Base-by-base conservation (phyloP, 2,329 filamentous ascomycete species). In the Neophaeococcomyces aloes region DNA sequence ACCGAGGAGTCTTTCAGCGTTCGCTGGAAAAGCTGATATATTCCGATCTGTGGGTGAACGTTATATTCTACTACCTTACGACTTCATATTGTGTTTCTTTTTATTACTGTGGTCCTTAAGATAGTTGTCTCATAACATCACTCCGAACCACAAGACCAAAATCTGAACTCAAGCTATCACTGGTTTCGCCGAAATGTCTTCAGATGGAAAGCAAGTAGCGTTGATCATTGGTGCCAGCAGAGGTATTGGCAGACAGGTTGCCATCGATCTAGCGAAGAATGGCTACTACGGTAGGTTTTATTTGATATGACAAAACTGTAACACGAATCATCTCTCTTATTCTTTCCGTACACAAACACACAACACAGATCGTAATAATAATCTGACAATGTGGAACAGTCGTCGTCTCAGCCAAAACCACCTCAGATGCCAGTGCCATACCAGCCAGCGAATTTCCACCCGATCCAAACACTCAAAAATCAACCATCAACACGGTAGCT, bases 211-310 rank as follows among this genome's bases (percentile, higher is more conserved):
- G n/a, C 2, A 69, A 49, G 81, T 87, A 5, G 83, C 81, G 15
- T 69, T 88, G 15, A 68, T 89, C 3, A 72, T 88, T 15, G 84
- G 84, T 30, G 83, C 82, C 2, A 88, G 83, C 0, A 69, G 86
- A 48, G 86, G 86, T 29, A 89, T 93, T 50, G 86, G 86, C 35
- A 71, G 84, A 31, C 85, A 91, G 60, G 70, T 91, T 30, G 84
- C 86, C 44, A 73, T 93, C 54, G 82, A 86, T 57, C 69, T 93
- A 2, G 81, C 84, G 6, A 76, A 68, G 53, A 72, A 79, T 51
- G 79, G 77, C 29, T 89, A 88, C 58, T 67, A 72, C 42, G 81
- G 85, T 85, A 65, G 37, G 55, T 51, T n/a, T 2, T 17, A 7
- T 32, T 27, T 7, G 45, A 11, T 19, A 35, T 7, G 45, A 11